Conservation (phyloP, 2,329 filamentous ascomycete genomes). For the Colletotrichum spaethianum region DNA sequence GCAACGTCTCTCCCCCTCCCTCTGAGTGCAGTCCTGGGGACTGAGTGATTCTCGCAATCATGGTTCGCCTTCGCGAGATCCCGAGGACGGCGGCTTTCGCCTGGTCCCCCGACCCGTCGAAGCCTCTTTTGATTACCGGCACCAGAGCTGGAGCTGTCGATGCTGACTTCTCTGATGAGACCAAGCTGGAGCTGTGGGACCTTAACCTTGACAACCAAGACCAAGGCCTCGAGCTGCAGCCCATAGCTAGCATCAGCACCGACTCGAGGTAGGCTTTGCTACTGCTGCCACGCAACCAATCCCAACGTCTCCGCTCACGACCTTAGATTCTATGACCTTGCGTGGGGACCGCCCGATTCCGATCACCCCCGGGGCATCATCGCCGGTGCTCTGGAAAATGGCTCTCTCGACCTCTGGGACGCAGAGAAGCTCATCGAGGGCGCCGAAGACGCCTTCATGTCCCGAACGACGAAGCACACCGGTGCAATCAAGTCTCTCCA, state of each 20-base stretch:
- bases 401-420: conserved; percentile 94
- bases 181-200: conserved; percentile 97
- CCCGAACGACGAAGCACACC: conserved; percentile 89
- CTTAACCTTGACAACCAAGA: conserved; percentile 84
- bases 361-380: conserved; percentile 89
- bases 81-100: conserved; percentile 97
- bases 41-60: conserved; percentile 61
- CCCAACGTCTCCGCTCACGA: conserved; percentile 23
- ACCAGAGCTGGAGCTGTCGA: conserved; percentile 96
- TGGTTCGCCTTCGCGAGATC: conserved; percentile 98
- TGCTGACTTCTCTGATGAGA: conserved; percentile 97
- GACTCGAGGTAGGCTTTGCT: conserved; percentile 81
- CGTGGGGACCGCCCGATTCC: conserved; percentile 88
- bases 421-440: conserved; percentile 77
- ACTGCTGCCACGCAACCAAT: conserved; percentile 7
- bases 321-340: conserved; percentile 93
- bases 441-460: conserved; percentile 81
- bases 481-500: conserved; percentile 95
- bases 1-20: conserved; percentile 23
- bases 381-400: conserved; percentile 95
- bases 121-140: conserved; percentile 90
- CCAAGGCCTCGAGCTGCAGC: conserved; percentile 86
- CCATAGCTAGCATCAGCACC: conserved; percentile 85
- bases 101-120: conserved; percentile 87
- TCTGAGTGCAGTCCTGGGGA: conserved; percentile 41